A percentile compares a stretch with the other conserved stretches of the same genome.
These are phyloP conservation scores for Diplodia intermedia DNA, from an alignment of 2,329 filamentous ascomycete genomes.

Conservation along the genomic window DNA sequence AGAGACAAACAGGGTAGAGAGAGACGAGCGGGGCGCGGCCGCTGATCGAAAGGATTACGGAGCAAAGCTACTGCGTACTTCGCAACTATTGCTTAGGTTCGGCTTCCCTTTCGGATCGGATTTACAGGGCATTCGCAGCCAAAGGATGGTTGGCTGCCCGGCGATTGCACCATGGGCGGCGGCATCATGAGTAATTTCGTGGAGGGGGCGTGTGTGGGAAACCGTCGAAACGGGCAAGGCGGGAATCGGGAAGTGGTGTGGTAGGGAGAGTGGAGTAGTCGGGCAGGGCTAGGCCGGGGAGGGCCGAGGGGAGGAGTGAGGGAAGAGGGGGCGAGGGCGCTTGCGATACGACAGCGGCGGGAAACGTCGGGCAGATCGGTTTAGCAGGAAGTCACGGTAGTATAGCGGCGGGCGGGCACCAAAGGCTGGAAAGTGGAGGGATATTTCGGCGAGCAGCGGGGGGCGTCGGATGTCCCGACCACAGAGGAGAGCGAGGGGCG, in stretches of 20 bases:
- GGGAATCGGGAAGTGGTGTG: background rate
- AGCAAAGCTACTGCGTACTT: background rate
- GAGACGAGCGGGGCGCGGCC: background rate
- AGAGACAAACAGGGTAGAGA: background rate
- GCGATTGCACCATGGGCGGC: background rate
- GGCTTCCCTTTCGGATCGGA: conserved; percentile 4
- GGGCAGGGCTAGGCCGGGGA: background rate
- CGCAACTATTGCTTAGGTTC: background rate
- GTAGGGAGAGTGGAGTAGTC: background rate
- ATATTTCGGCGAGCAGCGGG: background rate
- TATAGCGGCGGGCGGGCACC: background rate
- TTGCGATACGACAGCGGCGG: conserved; percentile 1
- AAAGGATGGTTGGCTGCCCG: background rate
- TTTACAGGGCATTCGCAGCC: conserved; percentile 7
- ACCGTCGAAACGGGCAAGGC: background rate
- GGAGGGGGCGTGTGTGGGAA: background rate
- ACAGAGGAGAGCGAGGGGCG: background rate
- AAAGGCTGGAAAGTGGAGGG: background rate
- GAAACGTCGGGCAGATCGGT: background rate
- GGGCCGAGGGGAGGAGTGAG: background rate
- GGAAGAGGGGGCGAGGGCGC: background rate
- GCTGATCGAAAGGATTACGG: background rate
- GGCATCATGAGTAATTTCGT: conserved; percentile 5
- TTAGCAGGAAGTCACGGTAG: background rate
- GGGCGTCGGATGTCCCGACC: conserved; percentile 18